Evolutionary conservation across 306 rosid species (phyloP), one percentile per base, ranked within the genome.

Genomic region (Betula pendula): DNA sequence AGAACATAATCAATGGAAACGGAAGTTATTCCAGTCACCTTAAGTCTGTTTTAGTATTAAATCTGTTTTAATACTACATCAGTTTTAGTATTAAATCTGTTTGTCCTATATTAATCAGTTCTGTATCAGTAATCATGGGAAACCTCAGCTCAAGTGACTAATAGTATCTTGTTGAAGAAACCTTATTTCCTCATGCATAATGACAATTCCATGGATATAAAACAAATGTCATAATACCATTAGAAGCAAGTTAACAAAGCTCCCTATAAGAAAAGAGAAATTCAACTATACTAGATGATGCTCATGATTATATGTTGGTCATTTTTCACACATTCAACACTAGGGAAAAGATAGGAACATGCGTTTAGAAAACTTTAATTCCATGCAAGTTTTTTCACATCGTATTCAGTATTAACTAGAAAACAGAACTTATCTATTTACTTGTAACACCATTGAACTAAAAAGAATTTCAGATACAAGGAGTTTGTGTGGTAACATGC

Each of bases 1-100:
- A 65, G 65, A 56, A 44, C 15, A 27, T 25, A 12, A 9, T 13
- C 65, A 29, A 78, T 52, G 35, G 75, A 49, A 67, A 10, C 56
- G 71, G 70, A 81, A 29, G 49, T 51, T 19, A 22, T 53, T 29
- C 0, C 48, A 38, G 70, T 68, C 74, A 91, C 97, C 91, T 82
- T 91, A 68, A 93, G 81, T 15, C n/a, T n/a, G n/a, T n/a, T n/a
- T n/a, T n/a, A n/a, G n/a, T n/a, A n/a, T n/a, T n/a, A n/a, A n/a
- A n/a, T n/a, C n/a, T n/a, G n/a, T n/a, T n/a, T n/a, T n/a, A n/a
- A n/a, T n/a, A n/a, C 19, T 49, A 14, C 20, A 6, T 49, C 19
- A 49, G 53, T 49, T 49, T 16, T 49, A 49, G 53, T 15, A 19
- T 49, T 49, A 16, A 49, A 49, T 14, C 6, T 14, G 19, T 49